Conservation (phyloP, 768 basidiomycete species). For the Collybiopsis confluens region DNA sequence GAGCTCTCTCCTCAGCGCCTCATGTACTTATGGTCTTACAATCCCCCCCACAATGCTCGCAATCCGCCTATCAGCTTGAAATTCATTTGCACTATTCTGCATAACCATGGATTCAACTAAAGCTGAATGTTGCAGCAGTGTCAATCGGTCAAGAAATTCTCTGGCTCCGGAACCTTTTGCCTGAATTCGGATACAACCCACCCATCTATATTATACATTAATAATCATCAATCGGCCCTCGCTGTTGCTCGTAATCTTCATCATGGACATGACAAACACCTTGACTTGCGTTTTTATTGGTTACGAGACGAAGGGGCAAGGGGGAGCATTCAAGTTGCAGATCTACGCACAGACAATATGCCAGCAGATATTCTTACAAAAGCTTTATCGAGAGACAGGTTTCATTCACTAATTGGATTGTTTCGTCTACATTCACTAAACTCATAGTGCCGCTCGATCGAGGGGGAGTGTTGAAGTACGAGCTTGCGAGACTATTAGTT, state of each 20-base stretch:
- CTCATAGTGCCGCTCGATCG: background rate
- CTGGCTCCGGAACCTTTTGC: conserved; percentile 13
- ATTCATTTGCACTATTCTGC: no score
- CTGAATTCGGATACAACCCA: background rate
- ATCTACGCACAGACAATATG: conserved; percentile 17
- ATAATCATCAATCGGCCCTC: conserved; percentile 33
- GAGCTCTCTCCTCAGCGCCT: no score
- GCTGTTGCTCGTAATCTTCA: conserved; percentile 30
- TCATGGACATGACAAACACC: conserved; percentile 26
- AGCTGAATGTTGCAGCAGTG: conserved; percentile 32
- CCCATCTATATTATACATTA: conserved; percentile 20
- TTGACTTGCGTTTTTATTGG: conserved; percentile 23
- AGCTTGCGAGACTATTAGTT: no score
- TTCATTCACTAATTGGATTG: background rate
- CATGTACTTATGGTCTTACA: no score
- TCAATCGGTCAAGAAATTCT: conserved; percentile 25
- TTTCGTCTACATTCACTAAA: conserved; percentile 1
- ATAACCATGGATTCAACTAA: no score
- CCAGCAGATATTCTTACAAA: conserved; percentile 21
- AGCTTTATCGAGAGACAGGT: conserved; percentile 15
- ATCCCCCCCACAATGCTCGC: no score
- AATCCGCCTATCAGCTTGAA: no score
- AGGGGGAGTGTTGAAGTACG: conserved; percentile 5
- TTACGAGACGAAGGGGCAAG: conserved; percentile 17
- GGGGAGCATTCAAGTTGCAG: conserved; percentile 9